Conservation (phyloP, 2,329 filamentous ascomycete genomes). For the Didymella pomorum region DNA sequence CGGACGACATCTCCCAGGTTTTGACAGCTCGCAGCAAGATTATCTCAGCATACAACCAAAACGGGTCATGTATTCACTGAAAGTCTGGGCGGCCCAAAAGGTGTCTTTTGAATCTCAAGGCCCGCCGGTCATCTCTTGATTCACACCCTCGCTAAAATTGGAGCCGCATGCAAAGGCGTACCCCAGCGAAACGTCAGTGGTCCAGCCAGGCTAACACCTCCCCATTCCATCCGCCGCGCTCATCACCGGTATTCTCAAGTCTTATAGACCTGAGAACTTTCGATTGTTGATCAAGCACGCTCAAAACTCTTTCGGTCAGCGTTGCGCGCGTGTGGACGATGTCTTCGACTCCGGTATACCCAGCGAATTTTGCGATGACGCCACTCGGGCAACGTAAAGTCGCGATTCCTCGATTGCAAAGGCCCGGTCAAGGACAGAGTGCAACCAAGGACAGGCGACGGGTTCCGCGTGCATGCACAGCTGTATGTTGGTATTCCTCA, state of each 20-base stretch:
- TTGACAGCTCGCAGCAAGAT: slow-evolving; percentile 1
- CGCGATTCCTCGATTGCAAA: slow-evolving; percentile 44
- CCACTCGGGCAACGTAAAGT: slow-evolving; percentile 34
- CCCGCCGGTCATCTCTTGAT: slow-evolving; percentile 18
- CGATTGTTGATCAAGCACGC: slow-evolving; percentile 6
- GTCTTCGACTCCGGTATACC: slow-evolving; percentile 22
- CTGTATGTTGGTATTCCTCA: slow-evolving; percentile 26
- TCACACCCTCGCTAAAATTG: slow-evolving; percentile 18
- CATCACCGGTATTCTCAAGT: slow-evolving; percentile 1
- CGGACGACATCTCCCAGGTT: neutral
- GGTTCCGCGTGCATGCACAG: slow-evolving; percentile 42
- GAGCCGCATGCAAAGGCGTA: slow-evolving; percentile 21
- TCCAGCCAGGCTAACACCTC: slow-evolving; percentile 4
- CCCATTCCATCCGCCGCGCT: slow-evolving; percentile 11
- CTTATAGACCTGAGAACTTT: neutral
- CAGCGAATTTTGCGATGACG: slow-evolving; percentile 16
- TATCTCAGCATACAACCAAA: slow-evolving; percentile 12
- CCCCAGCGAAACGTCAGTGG: slow-evolving; percentile 11
- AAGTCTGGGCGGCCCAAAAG: slow-evolving; percentile 2
- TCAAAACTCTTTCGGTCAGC: slow-evolving; percentile 5
- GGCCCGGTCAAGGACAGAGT: slow-evolving; percentile 19
- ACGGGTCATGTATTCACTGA: slow-evolving; percentile 1
- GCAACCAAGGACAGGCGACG: slow-evolving; percentile 34
- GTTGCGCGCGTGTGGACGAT: slow-evolving; percentile 15
- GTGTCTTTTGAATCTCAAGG: slow-evolving; percentile 5